A percentile compares a stretch with the other conserved stretches of the same genome.
Conservation (phyloP, 2,329 filamentous ascomycete species). For the Fusarium sp. region DNA sequence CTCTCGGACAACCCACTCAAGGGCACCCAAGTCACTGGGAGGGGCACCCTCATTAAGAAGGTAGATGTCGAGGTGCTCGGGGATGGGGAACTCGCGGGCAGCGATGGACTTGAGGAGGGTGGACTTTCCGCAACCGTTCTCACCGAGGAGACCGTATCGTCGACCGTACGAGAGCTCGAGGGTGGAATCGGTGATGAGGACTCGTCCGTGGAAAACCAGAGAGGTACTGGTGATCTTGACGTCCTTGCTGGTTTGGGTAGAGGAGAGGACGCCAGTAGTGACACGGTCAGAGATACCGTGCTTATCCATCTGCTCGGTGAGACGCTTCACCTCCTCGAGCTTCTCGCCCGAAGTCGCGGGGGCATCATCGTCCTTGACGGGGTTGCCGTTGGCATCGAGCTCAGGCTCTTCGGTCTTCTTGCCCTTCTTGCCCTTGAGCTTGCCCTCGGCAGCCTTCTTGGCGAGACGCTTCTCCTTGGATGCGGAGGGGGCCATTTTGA, state of each 20-base stretch:
- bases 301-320: slow-evolving; percentile 94
- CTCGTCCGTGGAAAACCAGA: slow-evolving; percentile 96
- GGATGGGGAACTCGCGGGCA: slow-evolving; percentile 93
- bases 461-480: slow-evolving; percentile 79
- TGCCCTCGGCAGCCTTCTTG: slow-evolving; percentile 77
- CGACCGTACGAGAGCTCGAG: slow-evolving; percentile 93
- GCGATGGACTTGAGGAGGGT: slow-evolving; percentile 97
- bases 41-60: slow-evolving; percentile 97
- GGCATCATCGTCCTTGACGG: slow-evolving; percentile 65
- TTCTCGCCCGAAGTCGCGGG: slow-evolving; percentile 78
- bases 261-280: slow-evolving; percentile 95
- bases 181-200: slow-evolving; percentile 92
- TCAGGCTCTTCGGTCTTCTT: slow-evolving; percentile 77
- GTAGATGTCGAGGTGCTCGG: slow-evolving; percentile 97
- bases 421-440: slow-evolving; percentile 73
- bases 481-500: slow-evolving; percentile 68
- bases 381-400: slow-evolving; percentile 71
- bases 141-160: slow-evolving; percentile 92
- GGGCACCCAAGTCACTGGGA: slow-evolving; percentile 85
- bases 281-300: slow-evolving; percentile 96
- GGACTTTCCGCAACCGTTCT: slow-evolving; percentile 99
- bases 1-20: slow-evolving; percentile 97
- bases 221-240: slow-evolving; percentile 96
- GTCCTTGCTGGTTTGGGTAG: slow-evolving; percentile 85
- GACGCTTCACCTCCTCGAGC: slow-evolving; percentile 83